Conservation (phyloP, 2,329 filamentous ascomycete species). For the Neoarthrinium moseri region DNA sequence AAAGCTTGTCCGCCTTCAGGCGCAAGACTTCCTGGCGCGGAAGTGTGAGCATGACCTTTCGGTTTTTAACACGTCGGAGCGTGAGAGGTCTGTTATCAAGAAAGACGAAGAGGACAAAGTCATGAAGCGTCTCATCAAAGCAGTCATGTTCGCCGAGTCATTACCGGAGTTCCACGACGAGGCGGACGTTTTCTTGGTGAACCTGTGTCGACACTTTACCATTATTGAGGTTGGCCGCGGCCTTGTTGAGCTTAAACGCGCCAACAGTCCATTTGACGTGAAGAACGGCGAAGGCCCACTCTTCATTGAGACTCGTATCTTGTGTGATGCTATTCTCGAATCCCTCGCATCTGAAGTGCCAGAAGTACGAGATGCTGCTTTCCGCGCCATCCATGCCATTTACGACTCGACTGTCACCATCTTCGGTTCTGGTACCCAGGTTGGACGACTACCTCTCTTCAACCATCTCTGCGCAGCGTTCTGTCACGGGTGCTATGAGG, state of each 20-base stretch:
- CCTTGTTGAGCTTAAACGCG: constrained; percentile 77
- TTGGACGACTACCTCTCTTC: constrained; percentile 82
- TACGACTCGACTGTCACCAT: constrained; percentile 75
- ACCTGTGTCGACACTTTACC: constrained; percentile 86
- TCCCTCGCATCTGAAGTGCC: constrained; percentile 82
- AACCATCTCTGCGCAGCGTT: constrained; percentile 78
- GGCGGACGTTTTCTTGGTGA: constrained; percentile 71
- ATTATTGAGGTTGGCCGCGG: constrained; percentile 85
- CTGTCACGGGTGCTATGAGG: constrained; percentile 92
- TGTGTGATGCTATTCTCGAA: constrained; percentile 88
- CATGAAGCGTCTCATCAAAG: constrained; percentile 85
- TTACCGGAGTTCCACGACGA: constrained; percentile 77
- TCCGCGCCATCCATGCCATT: constrained; percentile 74
- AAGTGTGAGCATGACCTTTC: constrained; percentile 71
- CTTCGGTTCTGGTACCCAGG: constrained; percentile 70
- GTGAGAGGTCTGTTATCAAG: constrained; percentile 81
- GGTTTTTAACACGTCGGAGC: constrained; percentile 72
- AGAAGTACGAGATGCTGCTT: constrained; percentile 78
- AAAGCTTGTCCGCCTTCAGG: constrained; percentile 80
- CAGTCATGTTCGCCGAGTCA: constrained; percentile 81
- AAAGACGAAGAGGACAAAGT: constrained; percentile 80
- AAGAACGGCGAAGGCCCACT: constrained; percentile 83
- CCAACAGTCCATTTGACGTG: constrained; percentile 77
- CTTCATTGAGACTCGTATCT: constrained; percentile 78
- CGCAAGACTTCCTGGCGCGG: constrained; percentile 75